Conservation (phyloP, 371 early-diverging fungal species). For the Circinella umbellata region DNA sequence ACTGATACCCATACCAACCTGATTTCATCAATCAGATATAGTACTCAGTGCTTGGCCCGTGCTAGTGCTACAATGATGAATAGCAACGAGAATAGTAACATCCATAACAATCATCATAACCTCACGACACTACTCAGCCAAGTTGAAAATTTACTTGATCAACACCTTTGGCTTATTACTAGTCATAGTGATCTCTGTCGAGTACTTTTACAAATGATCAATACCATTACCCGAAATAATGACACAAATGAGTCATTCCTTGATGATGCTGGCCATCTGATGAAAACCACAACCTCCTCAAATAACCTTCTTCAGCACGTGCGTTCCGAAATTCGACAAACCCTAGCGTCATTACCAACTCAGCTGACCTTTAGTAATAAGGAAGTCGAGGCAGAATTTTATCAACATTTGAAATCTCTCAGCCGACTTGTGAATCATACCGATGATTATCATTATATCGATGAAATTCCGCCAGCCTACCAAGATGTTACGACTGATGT, state of each 20-base stretch:
- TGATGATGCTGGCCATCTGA: neutral
- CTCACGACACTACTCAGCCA: constrained; percentile 2
- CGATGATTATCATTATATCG: neutral
- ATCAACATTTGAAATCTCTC: neutral
- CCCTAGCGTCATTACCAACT: constrained; percentile 2
- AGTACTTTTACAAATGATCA: neutral
- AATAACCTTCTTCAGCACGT: neutral
- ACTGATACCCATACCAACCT: neutral
- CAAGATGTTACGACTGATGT: neutral
- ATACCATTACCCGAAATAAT: neutral
- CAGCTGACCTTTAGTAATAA: neutral
- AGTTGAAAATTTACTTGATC: neutral
- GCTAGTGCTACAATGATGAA: neutral
- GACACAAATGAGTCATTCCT: neutral
- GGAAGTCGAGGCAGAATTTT: constrained; percentile 6
- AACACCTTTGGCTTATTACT: neutral
- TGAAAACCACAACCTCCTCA: neutral
- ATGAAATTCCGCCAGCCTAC: constrained; percentile 10
- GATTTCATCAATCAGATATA: neutral
- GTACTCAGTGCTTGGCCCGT: neutral
- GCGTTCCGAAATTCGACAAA: neutral
- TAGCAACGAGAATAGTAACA: neutral
- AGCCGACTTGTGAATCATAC: neutral
- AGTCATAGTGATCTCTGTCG: constrained; percentile 1
- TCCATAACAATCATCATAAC: neutral